A percentile compares a stretch with the other conserved stretches of the same genome.
Conservation (phyloP, 306 rosid species). For the Adenanthera pavonina region DNA sequence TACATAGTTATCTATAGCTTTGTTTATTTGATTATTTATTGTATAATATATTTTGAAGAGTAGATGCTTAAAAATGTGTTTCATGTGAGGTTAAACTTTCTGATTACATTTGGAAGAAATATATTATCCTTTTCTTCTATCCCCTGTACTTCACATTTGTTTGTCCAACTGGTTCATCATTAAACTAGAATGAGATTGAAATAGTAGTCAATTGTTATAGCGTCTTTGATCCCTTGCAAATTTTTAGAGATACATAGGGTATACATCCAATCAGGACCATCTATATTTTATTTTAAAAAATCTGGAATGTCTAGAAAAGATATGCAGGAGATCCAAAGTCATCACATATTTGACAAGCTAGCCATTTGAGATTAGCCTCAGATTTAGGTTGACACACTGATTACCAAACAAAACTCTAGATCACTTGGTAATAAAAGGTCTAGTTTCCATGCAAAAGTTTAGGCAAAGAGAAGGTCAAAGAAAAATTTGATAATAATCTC, state of each 20-base stretch:
- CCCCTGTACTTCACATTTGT: constrained; percentile 98
- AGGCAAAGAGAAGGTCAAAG: background rate
- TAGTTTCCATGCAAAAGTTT: background rate
- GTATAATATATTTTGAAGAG: background rate
- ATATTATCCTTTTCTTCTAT: constrained; percentile 93
- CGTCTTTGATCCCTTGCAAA: background rate
- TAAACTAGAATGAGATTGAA: constrained; percentile 17
- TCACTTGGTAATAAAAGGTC: background rate
- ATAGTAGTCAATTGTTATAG: constrained; percentile 13
- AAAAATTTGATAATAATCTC: background rate
- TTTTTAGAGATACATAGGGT: no score
- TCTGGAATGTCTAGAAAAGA: background rate
- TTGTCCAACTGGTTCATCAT: constrained; percentile 84
- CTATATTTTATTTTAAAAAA: background rate
- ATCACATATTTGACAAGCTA: background rate
- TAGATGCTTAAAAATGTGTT: background rate
- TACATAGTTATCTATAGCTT: no score
- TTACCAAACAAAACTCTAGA: background rate
- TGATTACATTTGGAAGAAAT: constrained; percentile 94
- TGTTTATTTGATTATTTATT: background rate
- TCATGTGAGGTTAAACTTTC: constrained; percentile 87
- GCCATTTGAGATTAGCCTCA: background rate
- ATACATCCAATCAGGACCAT: no score
- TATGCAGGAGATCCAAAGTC: background rate
- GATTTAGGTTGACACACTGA: background rate